These are phyloP conservation scores for Alloteropsis angusta DNA, from an alignment of 202 grass and related monocot species.

Conservation along the genomic window DNA sequence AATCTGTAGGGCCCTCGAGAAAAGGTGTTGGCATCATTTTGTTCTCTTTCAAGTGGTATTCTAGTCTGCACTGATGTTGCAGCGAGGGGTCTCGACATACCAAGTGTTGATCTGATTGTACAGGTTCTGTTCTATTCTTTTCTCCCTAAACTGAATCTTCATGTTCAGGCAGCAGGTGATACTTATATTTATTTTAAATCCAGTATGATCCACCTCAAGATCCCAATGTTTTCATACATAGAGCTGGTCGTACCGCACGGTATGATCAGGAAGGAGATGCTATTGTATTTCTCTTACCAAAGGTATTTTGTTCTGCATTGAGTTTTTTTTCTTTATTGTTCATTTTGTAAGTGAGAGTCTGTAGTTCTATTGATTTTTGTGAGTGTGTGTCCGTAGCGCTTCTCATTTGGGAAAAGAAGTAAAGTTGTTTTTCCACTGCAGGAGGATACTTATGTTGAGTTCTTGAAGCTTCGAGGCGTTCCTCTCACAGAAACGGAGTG, in stretches of 20 bases:
- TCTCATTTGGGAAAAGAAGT: constrained; percentile 2
- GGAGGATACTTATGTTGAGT: constrained; percentile 94
- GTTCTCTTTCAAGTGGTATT: constrained; percentile 75
- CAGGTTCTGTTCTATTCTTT: constrained; percentile 48
- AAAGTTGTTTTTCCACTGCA: neutral
- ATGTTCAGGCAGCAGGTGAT: neutral
- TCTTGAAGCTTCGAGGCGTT: constrained; percentile 68
- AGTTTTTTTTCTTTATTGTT: neutral
- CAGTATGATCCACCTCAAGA: constrained; percentile 98
- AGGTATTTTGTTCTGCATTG: constrained; percentile 33
- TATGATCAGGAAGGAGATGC: constrained; percentile 94
- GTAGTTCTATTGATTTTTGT: constrained; percentile 1
- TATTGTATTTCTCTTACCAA: constrained; percentile 81
- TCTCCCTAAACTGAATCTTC: constrained; percentile 10
- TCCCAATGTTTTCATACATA: constrained; percentile 94
- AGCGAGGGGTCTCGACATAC: constrained; percentile 97
- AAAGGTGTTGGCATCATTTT: constrained; percentile 84
- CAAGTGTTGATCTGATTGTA: constrained; percentile 89
- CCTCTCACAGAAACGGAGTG: constrained; percentile 68
- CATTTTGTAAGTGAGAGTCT: constrained; percentile 8
- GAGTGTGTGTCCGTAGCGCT: neutral
- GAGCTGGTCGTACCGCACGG: constrained; percentile 83
- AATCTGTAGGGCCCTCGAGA: constrained; percentile 57
- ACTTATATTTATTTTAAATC: constrained; percentile 15
- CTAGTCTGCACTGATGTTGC: constrained; percentile 97